phyloP scores from a whole-genome alignment of 768 basidiomycete genomes.

The Holtermanniella nyarrowii region DNA sequence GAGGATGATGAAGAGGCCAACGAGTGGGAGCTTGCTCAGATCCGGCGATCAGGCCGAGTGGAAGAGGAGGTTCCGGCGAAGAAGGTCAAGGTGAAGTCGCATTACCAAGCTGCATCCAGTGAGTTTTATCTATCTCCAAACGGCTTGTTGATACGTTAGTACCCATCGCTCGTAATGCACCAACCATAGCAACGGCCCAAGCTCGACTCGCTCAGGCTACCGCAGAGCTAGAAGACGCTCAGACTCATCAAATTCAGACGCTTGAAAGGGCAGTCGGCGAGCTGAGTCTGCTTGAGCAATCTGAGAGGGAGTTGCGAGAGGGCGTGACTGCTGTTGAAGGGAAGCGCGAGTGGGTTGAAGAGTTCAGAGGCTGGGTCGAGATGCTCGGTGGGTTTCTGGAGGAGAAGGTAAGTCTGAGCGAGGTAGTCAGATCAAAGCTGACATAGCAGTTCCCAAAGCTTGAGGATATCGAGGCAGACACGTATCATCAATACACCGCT shows the following conservation, averaged over 20 bases:
- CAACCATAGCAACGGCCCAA: constrained; percentile 37
- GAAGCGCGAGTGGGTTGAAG: constrained; percentile 44
- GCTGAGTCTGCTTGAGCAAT: constrained; percentile 34
- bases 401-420: constrained; percentile 43
- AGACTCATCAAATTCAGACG: constrained; percentile 26
- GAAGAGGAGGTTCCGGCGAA: constrained; percentile 13
- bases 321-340: constrained; percentile 42
- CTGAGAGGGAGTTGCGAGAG: constrained; percentile 41
- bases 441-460: constrained; percentile 38
- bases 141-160: constrained; percentile 21
- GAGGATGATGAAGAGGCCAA: constrained; percentile 41
- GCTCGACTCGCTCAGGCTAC: constrained; percentile 39
- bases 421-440: no score
- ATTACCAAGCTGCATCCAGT: constrained; percentile 42
- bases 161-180: constrained; percentile 39
- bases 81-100: constrained; percentile 17
- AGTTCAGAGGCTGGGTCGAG: constrained; percentile 43
- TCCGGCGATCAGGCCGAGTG: constrained; percentile 34
- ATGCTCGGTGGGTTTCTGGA: constrained; percentile 44
- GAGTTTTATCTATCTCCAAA: constrained; percentile 4
- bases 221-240: constrained; percentile 24
- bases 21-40: constrained; percentile 44
- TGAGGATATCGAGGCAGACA: constrained; percentile 41
- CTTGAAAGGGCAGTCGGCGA: constrained; percentile 36
- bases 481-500: constrained; percentile 63